Percentiles rank a stretch among this genome's conserved stretches.
These are phyloP conservation scores for Coffea humblotiana DNA, from an alignment of 305 asterid genomes.

Conservation along the genomic window DNA sequence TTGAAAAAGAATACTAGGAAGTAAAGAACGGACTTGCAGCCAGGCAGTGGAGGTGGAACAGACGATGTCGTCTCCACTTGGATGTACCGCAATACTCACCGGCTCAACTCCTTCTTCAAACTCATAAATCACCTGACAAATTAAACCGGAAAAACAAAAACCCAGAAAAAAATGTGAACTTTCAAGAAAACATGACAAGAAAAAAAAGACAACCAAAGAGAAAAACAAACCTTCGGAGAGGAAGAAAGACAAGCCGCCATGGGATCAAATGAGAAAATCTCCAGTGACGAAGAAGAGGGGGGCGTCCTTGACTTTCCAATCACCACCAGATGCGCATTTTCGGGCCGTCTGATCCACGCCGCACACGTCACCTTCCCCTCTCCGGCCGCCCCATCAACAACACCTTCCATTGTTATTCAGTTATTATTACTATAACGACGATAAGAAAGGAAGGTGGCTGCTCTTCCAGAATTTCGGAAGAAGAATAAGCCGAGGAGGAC, in stretches of 20 bases:
- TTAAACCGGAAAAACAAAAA: constrained; percentile 4
- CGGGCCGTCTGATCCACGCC: constrained; percentile 92
- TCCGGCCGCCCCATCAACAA: constrained; percentile 45
- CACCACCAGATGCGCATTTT: constrained; percentile 69
- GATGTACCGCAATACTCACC: constrained; percentile 69
- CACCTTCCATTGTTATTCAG: constrained; percentile 50
- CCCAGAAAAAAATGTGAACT: not conserved
- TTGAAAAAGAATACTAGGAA: not conserved
- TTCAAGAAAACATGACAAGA: not conserved
- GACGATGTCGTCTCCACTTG: constrained; percentile 81
- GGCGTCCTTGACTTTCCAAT: constrained; percentile 54
- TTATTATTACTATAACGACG: not conserved
- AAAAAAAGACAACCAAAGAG: not conserved
- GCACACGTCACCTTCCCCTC: constrained; percentile 65
- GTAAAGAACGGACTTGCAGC: constrained; percentile 70
- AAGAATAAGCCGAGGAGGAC: not conserved
- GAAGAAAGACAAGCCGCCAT: constrained; percentile 53
- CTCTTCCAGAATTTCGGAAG: not conserved
- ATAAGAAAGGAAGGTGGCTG: not conserved
- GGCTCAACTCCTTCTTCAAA: constrained; percentile 71
- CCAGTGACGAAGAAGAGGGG: constrained; percentile 60
- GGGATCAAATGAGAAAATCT: constrained; percentile 75
- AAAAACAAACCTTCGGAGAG: constrained; percentile 61
- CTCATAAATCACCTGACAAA: constrained; percentile 54
- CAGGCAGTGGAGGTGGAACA: constrained; percentile 82